These are phyloP conservation scores for Pulveroboletus sp. DNA, from an alignment of 768 basidiomycete species.

Conservation along the genomic window DNA sequence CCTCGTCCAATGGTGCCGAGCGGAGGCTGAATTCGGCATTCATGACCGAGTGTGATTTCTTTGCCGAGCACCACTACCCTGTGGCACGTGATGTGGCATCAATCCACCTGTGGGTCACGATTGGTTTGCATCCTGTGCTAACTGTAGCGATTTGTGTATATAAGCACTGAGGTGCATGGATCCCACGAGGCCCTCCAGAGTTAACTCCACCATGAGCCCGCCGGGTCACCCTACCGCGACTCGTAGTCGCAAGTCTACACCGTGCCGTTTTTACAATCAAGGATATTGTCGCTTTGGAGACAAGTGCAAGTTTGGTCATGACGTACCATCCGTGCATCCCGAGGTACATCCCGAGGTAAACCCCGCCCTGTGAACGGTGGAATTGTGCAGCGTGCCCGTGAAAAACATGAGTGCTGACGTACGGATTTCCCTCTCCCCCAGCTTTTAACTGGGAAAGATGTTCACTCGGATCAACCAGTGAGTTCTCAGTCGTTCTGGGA, in stretches of 20 bases:
- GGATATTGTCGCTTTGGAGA: constrained; percentile 27
- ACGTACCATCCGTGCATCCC: background rate
- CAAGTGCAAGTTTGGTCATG: constrained; percentile 25
- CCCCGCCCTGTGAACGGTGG: background rate
- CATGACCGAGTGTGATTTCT: too few species aligned
- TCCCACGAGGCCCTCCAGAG: background rate
- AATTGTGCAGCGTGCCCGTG: too few species aligned
- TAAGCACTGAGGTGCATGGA: background rate
- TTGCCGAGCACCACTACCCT: too few species aligned
- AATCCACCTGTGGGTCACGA: background rate
- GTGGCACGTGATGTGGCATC: too few species aligned
- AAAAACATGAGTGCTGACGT: too few species aligned
- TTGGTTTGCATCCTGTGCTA: background rate
- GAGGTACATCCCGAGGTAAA: background rate
- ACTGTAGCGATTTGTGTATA: background rate
- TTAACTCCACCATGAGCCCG: constrained; percentile 9
- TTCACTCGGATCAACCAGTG: background rate
- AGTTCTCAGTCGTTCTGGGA: background rate
- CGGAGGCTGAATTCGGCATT: too few species aligned
- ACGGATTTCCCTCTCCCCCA: background rate
- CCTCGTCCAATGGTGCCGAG: too few species aligned
- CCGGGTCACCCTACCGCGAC: background rate
- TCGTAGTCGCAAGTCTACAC: constrained; percentile 3
- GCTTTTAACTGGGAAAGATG: background rate
- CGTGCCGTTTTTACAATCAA: constrained; percentile 21